Base-by-base conservation (phyloP, 2,329 filamentous ascomycete genomes). In the Zymoseptoria pseudotritici region DNA sequence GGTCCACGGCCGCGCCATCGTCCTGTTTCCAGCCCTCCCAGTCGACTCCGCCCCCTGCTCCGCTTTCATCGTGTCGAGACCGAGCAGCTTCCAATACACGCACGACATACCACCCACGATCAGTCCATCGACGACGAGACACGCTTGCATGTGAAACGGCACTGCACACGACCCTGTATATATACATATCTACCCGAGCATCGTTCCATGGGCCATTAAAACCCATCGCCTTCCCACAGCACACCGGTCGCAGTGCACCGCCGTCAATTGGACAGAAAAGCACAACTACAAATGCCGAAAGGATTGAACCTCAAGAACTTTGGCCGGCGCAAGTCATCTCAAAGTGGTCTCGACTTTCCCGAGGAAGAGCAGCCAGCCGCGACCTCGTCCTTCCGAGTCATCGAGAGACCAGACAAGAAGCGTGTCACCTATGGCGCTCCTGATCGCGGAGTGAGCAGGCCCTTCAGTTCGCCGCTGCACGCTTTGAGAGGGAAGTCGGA, bases 311-410 rank as follows among this genome's bases (percentile, higher is more conserved):
- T 81, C 56, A 83, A 82, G 65, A 63, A 63, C 61, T 82, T 83
- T 68, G 72, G 73, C 65, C 77, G 80, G 67, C 79, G 81, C 66
- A 82, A 82, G 72, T 83, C 80, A 60, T 80, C 80, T 61, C 80
- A 79, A 54, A 81, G 82, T 73, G 77, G 74, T 56, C 71, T 83
- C 62, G 81, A 83, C 57, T 54, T 67, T 29, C 53, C 46, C 13
- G 53, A 60, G 54, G 60, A 56, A 46, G 81, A 82, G 54, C 53
- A 55, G 19, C 54, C 50, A 9, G 24, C 65, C 26, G 54, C 65
- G 22, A 57, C 61, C 31, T 71, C 79, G 21, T 81, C 80, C n/a
- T 83, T 83, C 68, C 75, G 78, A 21, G 81, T 84, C 51, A 75
- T 83, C 58, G 80, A 83, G 63, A 77, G 81, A 60, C 77, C 79